phyloP scores from a whole-genome alignment of 805 yeast species.

The Vanderwaltozyma polyspora region DNA sequence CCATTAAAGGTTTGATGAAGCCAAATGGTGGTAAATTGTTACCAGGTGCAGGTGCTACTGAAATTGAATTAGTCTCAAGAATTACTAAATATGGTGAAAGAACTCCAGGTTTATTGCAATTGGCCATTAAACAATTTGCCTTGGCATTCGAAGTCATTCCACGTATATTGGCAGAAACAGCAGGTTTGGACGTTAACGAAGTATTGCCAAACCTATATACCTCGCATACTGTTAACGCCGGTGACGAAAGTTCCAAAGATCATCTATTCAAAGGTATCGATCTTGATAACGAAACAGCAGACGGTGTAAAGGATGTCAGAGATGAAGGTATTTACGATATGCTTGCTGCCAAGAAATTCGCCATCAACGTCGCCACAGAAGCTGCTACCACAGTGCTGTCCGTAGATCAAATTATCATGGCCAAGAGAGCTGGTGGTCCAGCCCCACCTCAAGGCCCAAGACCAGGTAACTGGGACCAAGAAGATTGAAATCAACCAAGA shows the following conservation, averaged over 20 bases:
- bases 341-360: constrained; percentile 68
- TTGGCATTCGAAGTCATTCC: constrained; percentile 93
- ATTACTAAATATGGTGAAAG: constrained; percentile 80
- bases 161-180: constrained; percentile 83
- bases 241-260: constrained; percentile 11
- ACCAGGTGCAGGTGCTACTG: constrained; percentile 96
- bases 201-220: constrained; percentile 83
- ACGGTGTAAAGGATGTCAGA: constrained; percentile 62
- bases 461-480: constrained; percentile 96
- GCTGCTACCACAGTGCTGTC: constrained; percentile 70
- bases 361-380: constrained; percentile 88
- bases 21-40: constrained; percentile 66
- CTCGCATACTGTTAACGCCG: constrained; percentile 52
- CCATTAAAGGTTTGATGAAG: constrained; percentile 78
- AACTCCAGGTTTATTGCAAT: constrained; percentile 85
- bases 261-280: constrained; percentile 51
- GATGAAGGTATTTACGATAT: constrained; percentile 68
- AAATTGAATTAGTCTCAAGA: constrained; percentile 72
- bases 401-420: constrained; percentile 96
- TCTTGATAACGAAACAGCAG: constrained; percentile 58
- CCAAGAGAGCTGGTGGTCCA: constrained; percentile 98
- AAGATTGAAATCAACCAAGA: too few species aligned
- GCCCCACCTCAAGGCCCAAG: constrained; percentile 73
- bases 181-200: constrained; percentile 85
- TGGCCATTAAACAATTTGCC: constrained; percentile 90